Base-by-base conservation (phyloP, 148 eudicot genomes). In the Cornus suecica region DNA sequence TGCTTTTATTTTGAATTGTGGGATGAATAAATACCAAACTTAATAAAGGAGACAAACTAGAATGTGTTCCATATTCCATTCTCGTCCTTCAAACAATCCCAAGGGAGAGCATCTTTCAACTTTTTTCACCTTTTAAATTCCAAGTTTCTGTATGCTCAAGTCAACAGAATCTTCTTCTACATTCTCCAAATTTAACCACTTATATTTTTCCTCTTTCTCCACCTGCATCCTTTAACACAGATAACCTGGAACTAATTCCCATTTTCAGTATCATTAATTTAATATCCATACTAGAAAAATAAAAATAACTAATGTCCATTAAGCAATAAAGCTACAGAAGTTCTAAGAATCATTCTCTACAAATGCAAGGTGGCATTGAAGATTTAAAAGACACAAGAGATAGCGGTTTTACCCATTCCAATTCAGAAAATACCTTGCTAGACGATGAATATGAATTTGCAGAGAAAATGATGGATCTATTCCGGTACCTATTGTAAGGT, bases 11-110 rank as follows among this genome's bases (percentile, higher is more conserved):
- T 79, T 71, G 77, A 71, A 80, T 77, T 80, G 70, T 79, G 71
- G 79, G 87, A 78, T 86, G 92, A 92, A 90, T 84, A 87, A 86
- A 89, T 90, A 82, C 94, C 93, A 89, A 87, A 88, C 88, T 88
- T 89, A 86, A 75, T 51, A 80, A 88, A 89, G 84, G 91, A 84
- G 90, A 86, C 88, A 78, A 78, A 73, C 77, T 77, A 78, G 90
- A 79, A 80, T 83, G 79, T 60, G 79, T 92, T 84, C 94, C 85
- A 74, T 89, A 89, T 89, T 89, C 90, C 81, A 89, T 83, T 85
- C 91, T 84, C 86, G 85, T 76, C 84, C 84, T 82, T 83, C 87
- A 88, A 81, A 91, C 89, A 81, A 89, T 77, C 88, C 82, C 81
- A 68, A 82, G 79, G 74, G 62, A 82, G 79, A 88, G 91, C 90